Evolutionary conservation across 2,329 filamentous ascomycete genomes (phyloP), one percentile per base, ranked within the genome.

Genomic region (Paecilomyces sp.): DNA sequence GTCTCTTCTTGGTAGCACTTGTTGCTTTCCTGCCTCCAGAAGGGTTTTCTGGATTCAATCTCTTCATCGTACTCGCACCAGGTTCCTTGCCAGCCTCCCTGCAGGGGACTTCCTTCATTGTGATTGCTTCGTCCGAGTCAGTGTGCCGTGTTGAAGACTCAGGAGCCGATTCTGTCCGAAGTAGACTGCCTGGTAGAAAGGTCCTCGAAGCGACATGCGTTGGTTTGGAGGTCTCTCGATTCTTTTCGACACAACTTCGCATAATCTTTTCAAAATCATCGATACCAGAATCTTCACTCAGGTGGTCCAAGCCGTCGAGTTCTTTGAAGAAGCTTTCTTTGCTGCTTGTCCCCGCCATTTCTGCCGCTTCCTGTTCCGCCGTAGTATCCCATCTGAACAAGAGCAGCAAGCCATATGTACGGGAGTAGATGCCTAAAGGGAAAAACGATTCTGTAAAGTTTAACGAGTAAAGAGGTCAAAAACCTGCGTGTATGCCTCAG

Each of bases 291-390:
- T 67, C 65, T 52, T 72, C 71, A 3, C 62, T 66, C 22, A 62
- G 50, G 11, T 66, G 60, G 60, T 73, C 73, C 41, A 76, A 60
- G 31, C 60, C 56, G 50, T 77, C 74, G 8, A 78, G 67, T 22
- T 66, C 69, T 15, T 61, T 65, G 63, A 76, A 77, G 57, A 78
- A 74, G 18, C 63, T 60, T 59, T 66, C 63, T 65, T 77, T 77
- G 61, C 64, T 68, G 6, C 22, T 55, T 28, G 34, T 57, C 54
- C 58, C 58, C 57, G 58, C 63, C 67, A 71, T 70, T 47, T 64
- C 58, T 59, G 53, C 36, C 56, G 41, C 47, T 57, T 55, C 36
- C 57, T 25, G 47, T 22, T 18, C 28, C 33, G 55, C 15, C 18
- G 51, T 1, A 53, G 5, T 25, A 13, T 25, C 11, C 51, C 25